phyloP scores from a whole-genome alignment of 768 basidiomycete genomes.

The Pleurotus tuoliensis region DNA sequence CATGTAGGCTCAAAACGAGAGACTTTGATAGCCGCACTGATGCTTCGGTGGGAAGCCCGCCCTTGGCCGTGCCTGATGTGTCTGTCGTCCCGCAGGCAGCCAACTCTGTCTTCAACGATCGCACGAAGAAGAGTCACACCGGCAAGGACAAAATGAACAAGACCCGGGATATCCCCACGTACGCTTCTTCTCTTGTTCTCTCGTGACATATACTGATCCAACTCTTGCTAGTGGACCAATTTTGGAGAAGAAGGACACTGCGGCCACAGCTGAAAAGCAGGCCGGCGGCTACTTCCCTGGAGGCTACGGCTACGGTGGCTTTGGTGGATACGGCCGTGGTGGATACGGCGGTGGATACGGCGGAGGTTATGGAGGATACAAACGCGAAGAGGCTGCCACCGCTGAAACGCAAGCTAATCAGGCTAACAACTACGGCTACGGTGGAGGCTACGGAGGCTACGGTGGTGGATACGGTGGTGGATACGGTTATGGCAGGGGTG shows the following conservation, averaged over 20 bases:
- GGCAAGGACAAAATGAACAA: constrained; percentile 7
- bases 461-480: neutral
- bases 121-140: neutral
- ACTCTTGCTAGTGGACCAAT: neutral
- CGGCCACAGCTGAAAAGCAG: neutral
- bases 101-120: neutral
- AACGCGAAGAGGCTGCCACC: neutral
- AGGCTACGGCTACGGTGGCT: neutral
- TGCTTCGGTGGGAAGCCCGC: neutral
- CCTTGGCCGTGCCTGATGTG: neutral
- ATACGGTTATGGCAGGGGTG: neutral
- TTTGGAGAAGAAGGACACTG: constrained; percentile 6
- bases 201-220: neutral
- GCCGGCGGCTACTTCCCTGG: neutral
- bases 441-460: neutral
- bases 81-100: neutral
- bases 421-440: neutral
- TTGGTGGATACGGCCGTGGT: neutral
- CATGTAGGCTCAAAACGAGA: neutral
- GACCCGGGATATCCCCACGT: constrained; percentile 1
- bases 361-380: neutral
- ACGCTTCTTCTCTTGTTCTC: neutral
- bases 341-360: neutral
- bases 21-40: constrained; percentile 1
- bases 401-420: neutral